Base-by-base conservation (phyloP, 441 rosid genomes). In the Breynia disticha region DNA sequence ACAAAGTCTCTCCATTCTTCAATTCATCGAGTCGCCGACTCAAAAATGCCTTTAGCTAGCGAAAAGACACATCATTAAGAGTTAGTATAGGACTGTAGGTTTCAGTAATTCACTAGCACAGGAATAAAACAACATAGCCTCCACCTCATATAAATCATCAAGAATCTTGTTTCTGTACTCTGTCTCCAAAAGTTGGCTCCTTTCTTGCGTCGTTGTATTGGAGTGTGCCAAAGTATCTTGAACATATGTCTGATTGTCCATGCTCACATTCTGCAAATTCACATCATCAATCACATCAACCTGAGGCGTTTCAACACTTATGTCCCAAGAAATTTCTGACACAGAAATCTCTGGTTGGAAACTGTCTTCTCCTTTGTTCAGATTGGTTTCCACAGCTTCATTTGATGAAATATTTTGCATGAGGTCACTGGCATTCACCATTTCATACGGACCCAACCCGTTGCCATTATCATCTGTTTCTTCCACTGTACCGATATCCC, bases 361-460 rank as follows among this genome's bases (percentile, higher is more conserved):
- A 66, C 54, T 57, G 35, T 64, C 77, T 63, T 75, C 83, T 42
- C 62, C 69, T 56, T 71, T 76, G 50, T 57, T 55, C 38, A 55
- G 67, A 57, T 71, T 75, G 37, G 71, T 65, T 61, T 57, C 78
- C 18, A 54, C 48, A 58, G 56, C 73, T 70, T 76, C 82, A 61
- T 60, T 56, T 59, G 57, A 46, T 60, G 70, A 63, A 68, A 82
- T 53, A 72, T 52, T 68, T 62, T 66, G 76, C 28, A 74, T 64
- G 73, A 86, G 67, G 59, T 88, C 95, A 57, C 80, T 83, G 59
- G 96, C 97, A 61, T 83, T 67, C 57, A 93, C 90, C 0, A 89
- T 81, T 69, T 93, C 97, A 61, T 89, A 93, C 32, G 95, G 87
- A 55, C 95, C 97, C 67, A 93, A 69, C 62, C 88, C 99, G 69